Conservation (phyloP, 306 rosid genomes). For the Castanea mollissima region DNA sequence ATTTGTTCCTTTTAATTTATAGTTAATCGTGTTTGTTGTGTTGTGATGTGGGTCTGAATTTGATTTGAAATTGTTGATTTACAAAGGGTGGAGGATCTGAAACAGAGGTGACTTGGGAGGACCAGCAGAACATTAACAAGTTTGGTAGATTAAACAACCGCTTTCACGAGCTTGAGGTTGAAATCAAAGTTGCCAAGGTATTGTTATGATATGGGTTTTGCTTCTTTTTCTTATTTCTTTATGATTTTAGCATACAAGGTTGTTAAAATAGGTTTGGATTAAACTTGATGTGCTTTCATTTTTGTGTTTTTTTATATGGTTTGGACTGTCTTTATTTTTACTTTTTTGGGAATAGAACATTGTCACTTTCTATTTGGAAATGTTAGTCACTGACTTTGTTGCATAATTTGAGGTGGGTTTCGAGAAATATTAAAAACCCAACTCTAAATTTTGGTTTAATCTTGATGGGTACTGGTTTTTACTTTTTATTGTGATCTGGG, state of each 20-base stretch:
- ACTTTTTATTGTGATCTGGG: not conserved
- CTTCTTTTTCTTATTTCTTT: not conserved
- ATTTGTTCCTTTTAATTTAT: too few relatives aligned
- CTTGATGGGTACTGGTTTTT: not conserved
- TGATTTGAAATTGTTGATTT: not conserved
- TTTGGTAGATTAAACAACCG: constrained; percentile 90
- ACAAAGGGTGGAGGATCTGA: constrained; percentile 80
- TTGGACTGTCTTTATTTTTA: not conserved
- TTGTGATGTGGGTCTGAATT: not conserved
- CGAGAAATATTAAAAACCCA: not conserved
- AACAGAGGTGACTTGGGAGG: constrained; percentile 85
- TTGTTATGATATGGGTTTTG: not conserved
- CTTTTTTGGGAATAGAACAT: not conserved
- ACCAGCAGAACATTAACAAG: constrained; percentile 82
- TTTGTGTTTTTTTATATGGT: not conserved
- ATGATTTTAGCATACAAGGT: not conserved
- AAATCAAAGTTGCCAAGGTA: constrained; percentile 78
- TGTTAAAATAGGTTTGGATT: not conserved
- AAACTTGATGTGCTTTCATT: not conserved
- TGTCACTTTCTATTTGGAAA: not conserved
- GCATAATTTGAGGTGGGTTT: constrained; percentile 6
- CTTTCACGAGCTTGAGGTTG: constrained; percentile 90
- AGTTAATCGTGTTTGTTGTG: not conserved
- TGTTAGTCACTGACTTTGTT: not conserved
- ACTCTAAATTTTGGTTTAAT: not conserved